These are phyloP conservation scores for Rosellinia necatrix DNA, from an alignment of 2,329 filamentous ascomycete species.

Conservation along the genomic window DNA sequence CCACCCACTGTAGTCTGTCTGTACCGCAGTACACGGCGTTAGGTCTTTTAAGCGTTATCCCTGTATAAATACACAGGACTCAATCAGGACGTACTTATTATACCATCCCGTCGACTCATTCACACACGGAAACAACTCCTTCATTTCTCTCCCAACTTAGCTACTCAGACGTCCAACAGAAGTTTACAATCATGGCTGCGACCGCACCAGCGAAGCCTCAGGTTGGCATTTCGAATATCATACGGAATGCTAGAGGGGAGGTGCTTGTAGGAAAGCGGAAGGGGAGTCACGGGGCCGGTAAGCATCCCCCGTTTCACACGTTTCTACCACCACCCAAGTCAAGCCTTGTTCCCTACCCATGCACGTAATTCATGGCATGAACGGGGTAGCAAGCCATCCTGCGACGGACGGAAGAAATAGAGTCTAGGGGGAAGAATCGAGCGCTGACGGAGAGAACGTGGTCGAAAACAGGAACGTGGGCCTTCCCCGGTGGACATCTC, in stretches of 20 bases:
- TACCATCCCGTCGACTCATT: too few species aligned
- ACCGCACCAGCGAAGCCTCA: constrained; percentile 41
- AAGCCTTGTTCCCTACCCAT: not conserved
- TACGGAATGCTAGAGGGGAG: constrained; percentile 49
- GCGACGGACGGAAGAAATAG: not conserved
- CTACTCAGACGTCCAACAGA: not conserved
- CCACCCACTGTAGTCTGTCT: too few species aligned
- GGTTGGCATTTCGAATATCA: constrained; percentile 55
- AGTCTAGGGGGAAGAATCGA: too few species aligned
- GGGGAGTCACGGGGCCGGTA: constrained; percentile 56
- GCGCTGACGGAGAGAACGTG: not conserved
- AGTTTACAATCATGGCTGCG: constrained; percentile 28
- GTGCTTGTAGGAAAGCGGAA: constrained; percentile 54
- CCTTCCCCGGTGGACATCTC: constrained; percentile 76
- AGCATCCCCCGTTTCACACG: constrained; percentile 19
- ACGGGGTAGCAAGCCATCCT: too few species aligned
- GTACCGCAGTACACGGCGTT: too few species aligned
- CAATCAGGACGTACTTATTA: too few species aligned
- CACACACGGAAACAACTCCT: too few species aligned
- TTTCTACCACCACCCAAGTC: not conserved
- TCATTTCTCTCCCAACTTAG: too few species aligned
- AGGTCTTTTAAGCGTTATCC: too few species aligned
- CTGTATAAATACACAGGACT: too few species aligned
- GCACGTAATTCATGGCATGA: too few species aligned
- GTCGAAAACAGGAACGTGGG: constrained; percentile 66